Evolutionary conservation across 1,284 basidiomycete genomes (phyloP).

Genomic region (Cutaneotrichosporon cutaneum): DNA sequence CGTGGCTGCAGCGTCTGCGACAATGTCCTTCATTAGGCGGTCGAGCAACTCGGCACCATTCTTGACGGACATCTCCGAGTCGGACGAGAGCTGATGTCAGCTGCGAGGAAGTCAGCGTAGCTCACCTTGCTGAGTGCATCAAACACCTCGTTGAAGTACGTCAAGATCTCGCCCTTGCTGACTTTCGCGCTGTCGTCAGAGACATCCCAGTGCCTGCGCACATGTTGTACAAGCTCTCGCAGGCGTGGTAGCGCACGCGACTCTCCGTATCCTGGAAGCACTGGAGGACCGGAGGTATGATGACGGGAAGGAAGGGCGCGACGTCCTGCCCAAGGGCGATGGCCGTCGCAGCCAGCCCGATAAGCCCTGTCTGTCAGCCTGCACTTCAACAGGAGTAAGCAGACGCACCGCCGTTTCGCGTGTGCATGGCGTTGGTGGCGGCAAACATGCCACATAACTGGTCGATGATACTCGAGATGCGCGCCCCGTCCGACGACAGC

Average conservation of each 20-base stretch:
- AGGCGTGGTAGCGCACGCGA: constrained; percentile 77
- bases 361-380: constrained; percentile 57
- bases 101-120: constrained; percentile 6
- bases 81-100: constrained; percentile 76
- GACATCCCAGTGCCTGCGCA: constrained; percentile 24
- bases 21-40: constrained; percentile 93
- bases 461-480: constrained; percentile 85
- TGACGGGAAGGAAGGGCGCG: constrained; percentile 88
- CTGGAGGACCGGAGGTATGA: constrained; percentile 83
- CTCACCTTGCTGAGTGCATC: constrained; percentile 92
- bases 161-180: constrained; percentile 92
- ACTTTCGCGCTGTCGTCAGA: constrained; percentile 67
- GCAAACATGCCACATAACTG: constrained; percentile 92
- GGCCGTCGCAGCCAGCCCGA: constrained; percentile 92
- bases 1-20: constrained; percentile 91
- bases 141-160: constrained; percentile 98
- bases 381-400: neutral
- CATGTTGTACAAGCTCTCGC: constrained; percentile 98
- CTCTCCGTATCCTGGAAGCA: constrained; percentile 96
- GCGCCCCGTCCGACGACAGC: constrained; percentile 74
- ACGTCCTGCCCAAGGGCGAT: constrained; percentile 93
- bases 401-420: constrained; percentile 76
- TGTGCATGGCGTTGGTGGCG: constrained; percentile 77
- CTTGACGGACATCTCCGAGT: constrained; percentile 94
- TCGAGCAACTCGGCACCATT: constrained; percentile 99